Base-by-base conservation (phyloP, 129 eudicot species). In the Flaveria robusta region DNA sequence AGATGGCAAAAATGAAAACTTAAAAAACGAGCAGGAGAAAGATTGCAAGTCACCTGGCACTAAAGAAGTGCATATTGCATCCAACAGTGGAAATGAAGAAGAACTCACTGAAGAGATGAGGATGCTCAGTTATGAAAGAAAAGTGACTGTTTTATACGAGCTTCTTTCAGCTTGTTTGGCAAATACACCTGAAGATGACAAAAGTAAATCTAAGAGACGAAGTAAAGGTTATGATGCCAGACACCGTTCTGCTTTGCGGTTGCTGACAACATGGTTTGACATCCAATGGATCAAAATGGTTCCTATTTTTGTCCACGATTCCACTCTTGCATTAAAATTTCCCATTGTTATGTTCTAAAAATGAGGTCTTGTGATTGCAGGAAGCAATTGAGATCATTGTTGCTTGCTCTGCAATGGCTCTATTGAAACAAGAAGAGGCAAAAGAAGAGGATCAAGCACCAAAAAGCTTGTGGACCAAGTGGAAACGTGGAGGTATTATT, bases 401-500 rank as follows among this genome's bases (percentile, higher is more conserved):
- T 86, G 95, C 99, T 76, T 83, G 86, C 80, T 95, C 97, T 71
- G 99, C 96, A 23, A 91, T 95, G 99, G 99, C 96, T 67, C 31
- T 87, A 64, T 60, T 81, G 41, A 91, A 91, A 84, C 82, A 85
- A 67, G 92, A 82, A 83, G 87, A 81, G 63, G 81, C 81, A 12
- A 87, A 91, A 55, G 83, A 88, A 63, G 89, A 86, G 64, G 87
- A 84, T 2, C 56, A 82, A 59, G 62, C 85, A 26, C 84, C 96
- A 52, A 74, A 86, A 82, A 89, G 94, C 85, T 3, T 43, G 59
- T 89, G 94, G 97, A 85, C 83, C 46, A 89, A 87, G 82, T 91
- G 99, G 99, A 95, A 85, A 81, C 96, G 99, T 79, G 95, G 96
- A 70, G 99, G 94, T 68, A 95, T 95, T 66, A 89, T 95, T 70